Evolutionary conservation across 768 basidiomycete genomes (phyloP), one percentile per base, ranked within the genome.

Genomic region (Leccinum olivaceopallidum): DNA sequence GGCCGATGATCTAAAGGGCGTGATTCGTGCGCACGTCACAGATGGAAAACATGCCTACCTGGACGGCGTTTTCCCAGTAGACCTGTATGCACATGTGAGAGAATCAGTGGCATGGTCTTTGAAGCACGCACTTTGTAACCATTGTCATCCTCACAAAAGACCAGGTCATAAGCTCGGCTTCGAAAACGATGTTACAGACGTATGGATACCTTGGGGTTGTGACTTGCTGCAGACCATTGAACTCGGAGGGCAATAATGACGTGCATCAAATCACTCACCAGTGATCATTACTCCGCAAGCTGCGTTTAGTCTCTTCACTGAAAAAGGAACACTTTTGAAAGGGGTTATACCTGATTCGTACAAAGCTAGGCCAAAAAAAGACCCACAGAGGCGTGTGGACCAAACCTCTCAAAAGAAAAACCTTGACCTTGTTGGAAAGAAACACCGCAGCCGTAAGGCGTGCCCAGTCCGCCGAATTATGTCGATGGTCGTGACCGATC

Each of bases 271-370:
- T 39, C 18, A 67, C 76, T 47, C 53, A 87, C 90, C 92, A 64
- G 94, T 95, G 54, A 95, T 89, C 94, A 95, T 95, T 3, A 95
- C 85, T 20, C 94, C 94, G 61, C 89, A 88, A 2, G 88, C 87
- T 4, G 93, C 92, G 12, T 77, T 77, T 51, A 92, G 68, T 55
- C 73, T 77, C 65, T 85, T 86, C 14, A 94, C 81, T 28, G 83
- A 81, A 71, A 93, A 95, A 0, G 94, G 94, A 2, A 94, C 91
- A 72, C 92, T 93, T 7, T 7, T 4, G 37, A n/a, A 47, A 44
- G 56, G 54, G 52, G 18, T 60, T 39, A 63, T 32, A 32, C 24
- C 26, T n/a, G 20, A 56, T 49, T 20, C 32, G n/a, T 32, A 3
- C 26, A 26, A 24, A 58, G 36, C 13, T 57, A 53, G 61, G 42